phyloP scores from a whole-genome alignment of 306 rosid species.

The Rosa rugosa region DNA sequence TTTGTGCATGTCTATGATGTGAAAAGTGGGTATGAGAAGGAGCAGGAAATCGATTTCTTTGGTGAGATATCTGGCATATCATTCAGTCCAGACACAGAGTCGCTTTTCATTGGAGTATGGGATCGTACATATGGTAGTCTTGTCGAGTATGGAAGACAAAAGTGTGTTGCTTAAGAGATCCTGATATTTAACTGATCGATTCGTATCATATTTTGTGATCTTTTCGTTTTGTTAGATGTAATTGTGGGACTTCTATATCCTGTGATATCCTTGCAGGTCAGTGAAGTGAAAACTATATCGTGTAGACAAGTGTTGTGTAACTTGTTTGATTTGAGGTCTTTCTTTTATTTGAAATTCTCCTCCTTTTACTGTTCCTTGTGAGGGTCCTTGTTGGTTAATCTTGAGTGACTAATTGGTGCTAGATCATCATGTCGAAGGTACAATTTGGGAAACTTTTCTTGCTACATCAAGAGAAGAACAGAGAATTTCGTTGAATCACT shows the following conservation, averaged over 20 bases:
- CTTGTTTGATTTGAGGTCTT: too few relatives aligned
- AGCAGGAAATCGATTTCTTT: conserved; percentile 78
- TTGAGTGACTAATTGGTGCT: too few relatives aligned
- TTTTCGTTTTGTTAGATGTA: neutral
- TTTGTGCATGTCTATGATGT: conserved; percentile 77
- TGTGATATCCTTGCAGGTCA: too few relatives aligned
- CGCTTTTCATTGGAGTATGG: conserved; percentile 78
- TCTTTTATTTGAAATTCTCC: too few relatives aligned
- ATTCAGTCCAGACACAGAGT: conserved; percentile 86
- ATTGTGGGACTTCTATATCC: neutral
- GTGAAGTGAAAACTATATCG: too few relatives aligned
- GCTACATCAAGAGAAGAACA: too few relatives aligned
- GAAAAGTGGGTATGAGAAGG: conserved; percentile 63
- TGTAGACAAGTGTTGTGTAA: too few relatives aligned
- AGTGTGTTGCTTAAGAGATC: conserved; percentile 1
- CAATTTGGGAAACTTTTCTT: too few relatives aligned
- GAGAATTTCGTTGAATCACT: too few relatives aligned
- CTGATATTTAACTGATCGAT: neutral
- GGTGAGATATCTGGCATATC: conserved; percentile 90
- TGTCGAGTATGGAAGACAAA: conserved; percentile 60
- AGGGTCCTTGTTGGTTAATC: too few relatives aligned
- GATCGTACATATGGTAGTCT: conserved; percentile 83
- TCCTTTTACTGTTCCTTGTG: too few relatives aligned
- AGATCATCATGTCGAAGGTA: too few relatives aligned
- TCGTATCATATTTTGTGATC: neutral